phyloP scores from a whole-genome alignment of 1,284 basidiomycete genomes.

The Ceratobasidium sp. region DNA sequence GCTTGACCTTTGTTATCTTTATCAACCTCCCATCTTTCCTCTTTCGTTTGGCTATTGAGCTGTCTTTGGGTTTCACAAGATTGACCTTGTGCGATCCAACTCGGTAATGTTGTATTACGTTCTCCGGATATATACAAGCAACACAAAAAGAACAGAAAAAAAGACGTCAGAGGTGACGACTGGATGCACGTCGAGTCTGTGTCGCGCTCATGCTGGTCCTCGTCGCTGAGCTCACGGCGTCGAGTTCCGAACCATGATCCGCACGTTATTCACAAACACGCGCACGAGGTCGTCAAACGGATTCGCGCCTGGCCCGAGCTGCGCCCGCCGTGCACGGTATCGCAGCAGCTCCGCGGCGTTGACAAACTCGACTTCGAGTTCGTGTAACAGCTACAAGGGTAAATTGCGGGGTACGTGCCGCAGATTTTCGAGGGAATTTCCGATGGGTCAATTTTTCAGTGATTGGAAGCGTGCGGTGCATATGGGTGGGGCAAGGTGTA shows the following conservation, averaged over 20 bases:
- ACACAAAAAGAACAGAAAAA: no score
- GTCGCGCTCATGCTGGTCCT: no score
- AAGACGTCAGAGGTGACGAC: no score
- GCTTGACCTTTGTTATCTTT: no score
- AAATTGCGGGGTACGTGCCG: neutral
- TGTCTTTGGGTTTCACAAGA: no score
- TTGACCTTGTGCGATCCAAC: no score
- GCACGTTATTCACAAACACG: constrained; percentile 57
- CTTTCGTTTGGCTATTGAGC: no score
- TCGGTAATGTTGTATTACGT: no score
- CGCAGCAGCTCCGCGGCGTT: constrained; percentile 56
- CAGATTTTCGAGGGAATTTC: neutral
- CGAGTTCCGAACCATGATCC: constrained; percentile 55
- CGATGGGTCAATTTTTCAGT: constrained; percentile 10
- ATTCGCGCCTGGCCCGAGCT: constrained; percentile 51
- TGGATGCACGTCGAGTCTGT: no score
- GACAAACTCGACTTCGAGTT: constrained; percentile 63
- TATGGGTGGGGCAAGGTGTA: neutral
- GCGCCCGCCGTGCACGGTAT: constrained; percentile 50
- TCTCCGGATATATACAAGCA: no score
- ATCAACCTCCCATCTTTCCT: no score
- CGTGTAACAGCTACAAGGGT: constrained; percentile 52
- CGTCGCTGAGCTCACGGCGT: constrained; percentile 1
- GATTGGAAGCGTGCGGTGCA: constrained; percentile 21
- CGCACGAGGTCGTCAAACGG: constrained; percentile 57